Base-by-base conservation (phyloP, 2,329 filamentous ascomycete species). In the Penicillium sp. region DNA sequence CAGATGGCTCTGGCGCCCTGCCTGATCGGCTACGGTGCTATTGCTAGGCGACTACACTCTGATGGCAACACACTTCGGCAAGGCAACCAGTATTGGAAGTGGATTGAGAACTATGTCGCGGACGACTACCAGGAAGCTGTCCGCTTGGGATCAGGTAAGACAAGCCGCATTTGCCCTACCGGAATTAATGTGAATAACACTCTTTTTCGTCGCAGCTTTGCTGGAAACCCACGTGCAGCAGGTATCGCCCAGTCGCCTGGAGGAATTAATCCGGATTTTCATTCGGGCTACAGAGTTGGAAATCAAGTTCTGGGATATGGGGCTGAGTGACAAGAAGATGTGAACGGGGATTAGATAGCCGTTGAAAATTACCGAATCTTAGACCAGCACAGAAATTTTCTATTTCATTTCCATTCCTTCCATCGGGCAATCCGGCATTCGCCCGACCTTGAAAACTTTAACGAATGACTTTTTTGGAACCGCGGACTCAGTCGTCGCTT, bases 101-200 rank as follows among this genome's bases (percentile, higher is more conserved):
- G 94, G 94, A 91, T 98, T 65, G 83, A 93, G 72, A 96, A 91
- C 70, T 98, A 97, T 71, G 85, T 90, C 15, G 90, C 88, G 2
- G 88, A 91, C 0, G 90, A 95, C 72, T 97, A 96, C 66, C 78
- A 82, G 0, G 82, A 87, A 62, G 90, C 91, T 5, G 90, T 96
- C 55, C 81, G 81, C 63, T 82, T 86, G 3, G 91, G 91, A 22
- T 86, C 83, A 56, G 86, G 90, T 91, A 78, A 75, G 84, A 54
- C 25, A 35, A 48, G 45, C 28, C 38, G n/a, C 12, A 11, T 34
- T 54, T 17, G n/a, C n/a, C 6, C 14, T 20, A 28, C 37, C 5
- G 2, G n/a, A 41, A 28, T 8, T 12, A 2, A 25, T 53, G 37
- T 53, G 8, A 14, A 54, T 61, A 63, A 42, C 68, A 28, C 49